Evolutionary conservation across 371 early-diverging fungal genomes (phyloP), one percentile per base, ranked within the genome.

Genomic region (Batrachochytrium dendrobatidis): DNA sequence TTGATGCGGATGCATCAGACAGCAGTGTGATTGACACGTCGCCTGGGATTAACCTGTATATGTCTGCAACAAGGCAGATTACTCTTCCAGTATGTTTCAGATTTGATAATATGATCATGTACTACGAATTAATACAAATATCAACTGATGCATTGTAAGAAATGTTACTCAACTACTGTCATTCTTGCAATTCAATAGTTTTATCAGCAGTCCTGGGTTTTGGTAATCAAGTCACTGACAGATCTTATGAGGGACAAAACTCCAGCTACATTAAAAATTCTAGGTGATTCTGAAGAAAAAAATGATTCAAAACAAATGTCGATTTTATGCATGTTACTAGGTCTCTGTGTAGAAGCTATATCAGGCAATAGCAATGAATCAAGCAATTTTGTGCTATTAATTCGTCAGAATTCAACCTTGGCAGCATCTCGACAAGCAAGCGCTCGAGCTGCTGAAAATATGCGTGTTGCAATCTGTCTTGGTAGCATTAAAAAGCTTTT

Each of bases 311-410:
- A 10, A 3, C 74, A 46, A 28, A 20, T 76, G 26, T 71, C 76
- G 29, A 56, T 76, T 30, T 82, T 84, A 49, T 80, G 68, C 58
- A 70, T 84, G 29, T 56, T 87, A 3, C 76, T 81, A 62, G 86
- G 87, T 22, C 63, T 87, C 1, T 84, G 85, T 51, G 73, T 85
- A 28, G 85, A 85, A 63, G 74, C 74, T 30, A 58, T 83, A n/a
- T 79, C 85, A 0, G 33, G 50, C 10, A 8, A 24, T 15, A 20
- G 20, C 18, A 50, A 58, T 20, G 10, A 22, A 3, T 12, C n/a
- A 24, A 32, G 6, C 26, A 48, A 12, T 18, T 20, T n/a, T 25
- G 18, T 12, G 34, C 39, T 39, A 39, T 20, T 39, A 17, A 39
- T 20, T 39, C 39, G 39, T 15, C 17, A 39, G 22, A 49, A 39